A percentile compares a stretch with the other conserved stretches of the same genome.
These are phyloP conservation scores for Trypanosoma avium DNA, from an alignment of 208 protist species.

Conservation along the genomic window DNA sequence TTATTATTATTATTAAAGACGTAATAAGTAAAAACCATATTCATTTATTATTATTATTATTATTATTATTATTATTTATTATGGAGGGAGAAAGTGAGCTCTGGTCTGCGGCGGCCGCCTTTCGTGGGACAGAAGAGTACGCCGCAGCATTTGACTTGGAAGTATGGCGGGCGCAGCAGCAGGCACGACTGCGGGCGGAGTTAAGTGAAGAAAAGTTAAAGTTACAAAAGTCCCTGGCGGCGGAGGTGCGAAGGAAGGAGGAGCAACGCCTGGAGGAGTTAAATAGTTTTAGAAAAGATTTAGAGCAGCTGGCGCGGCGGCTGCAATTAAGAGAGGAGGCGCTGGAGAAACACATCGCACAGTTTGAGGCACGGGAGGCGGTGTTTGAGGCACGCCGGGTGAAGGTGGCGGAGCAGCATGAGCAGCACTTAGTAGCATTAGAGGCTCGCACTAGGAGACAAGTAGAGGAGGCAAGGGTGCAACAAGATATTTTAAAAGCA, in stretches of 20 bases:
- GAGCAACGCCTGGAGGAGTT: conserved; percentile 47
- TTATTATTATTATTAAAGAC: too few species aligned
- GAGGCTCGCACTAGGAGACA: conserved; percentile 57
- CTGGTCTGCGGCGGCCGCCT: conserved; percentile 23
- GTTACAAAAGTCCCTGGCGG: conserved; percentile 46
- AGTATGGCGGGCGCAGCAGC: conserved; percentile 91
- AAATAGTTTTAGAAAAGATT: conserved; percentile 48
- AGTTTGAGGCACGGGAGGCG: conserved; percentile 78
- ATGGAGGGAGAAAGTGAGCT: conserved; percentile 20
- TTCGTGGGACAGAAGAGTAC: conserved; percentile 84
- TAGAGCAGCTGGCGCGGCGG: conserved; percentile 65
- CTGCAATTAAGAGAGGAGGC: conserved; percentile 56
- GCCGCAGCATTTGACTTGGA: conserved; percentile 87
- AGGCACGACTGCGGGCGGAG: conserved; percentile 64
- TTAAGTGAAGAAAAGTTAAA: conserved; percentile 60
- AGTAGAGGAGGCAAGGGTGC: conserved; percentile 48
- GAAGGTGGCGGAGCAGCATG: conserved; percentile 80
- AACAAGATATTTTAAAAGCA: conserved; percentile 44
- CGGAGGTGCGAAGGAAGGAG: conserved; percentile 33
- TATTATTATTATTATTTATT: too few species aligned
- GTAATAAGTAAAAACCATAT: too few species aligned
- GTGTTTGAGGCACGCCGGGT: conserved; percentile 68
- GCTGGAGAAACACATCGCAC: conserved; percentile 48
- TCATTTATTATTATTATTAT: too few species aligned
- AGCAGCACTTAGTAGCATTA: conserved; percentile 56